Base-by-base conservation (phyloP, 345 rosid genomes). In the Hirschfeldia incana region DNA sequence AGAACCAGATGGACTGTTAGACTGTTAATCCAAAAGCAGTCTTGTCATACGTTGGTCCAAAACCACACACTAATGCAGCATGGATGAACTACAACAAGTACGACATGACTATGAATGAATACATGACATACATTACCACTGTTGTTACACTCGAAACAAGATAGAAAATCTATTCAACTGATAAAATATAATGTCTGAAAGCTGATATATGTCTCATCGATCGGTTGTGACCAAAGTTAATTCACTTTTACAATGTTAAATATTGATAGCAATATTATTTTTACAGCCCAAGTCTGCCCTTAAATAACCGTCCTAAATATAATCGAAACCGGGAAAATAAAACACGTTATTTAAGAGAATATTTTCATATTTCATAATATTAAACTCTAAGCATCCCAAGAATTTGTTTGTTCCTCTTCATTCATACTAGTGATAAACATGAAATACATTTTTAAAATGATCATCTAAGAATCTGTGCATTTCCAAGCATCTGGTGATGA, bases 381-480 rank as follows among this genome's bases (percentile, higher is more conserved):
- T 65, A 42, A 72, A 78, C 9, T 78, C 30, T 36, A 72, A 60
- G 1, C 28, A 33, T 28, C 8, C 74, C 10, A 6, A 65, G 15
- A 55, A 55, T 71, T 28, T 37, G 53, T 28, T 37, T 32, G 4
- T 1, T 65, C 26, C 16, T 29, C 15, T n/a, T 2, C 7, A 33
- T 70, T 49, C 81, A 64, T 70, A 62, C 51, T 28, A 59, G 2
- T 29, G 28, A 10, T 27, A 59, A 57, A 63, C 16, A 33, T 27
- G 28, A 46, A 58, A 68, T 68, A 39, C 67, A 60, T 59, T 49
- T 49, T 13, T 6, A 36, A 58, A 53, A 12, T 6, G 59, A 77
- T 78, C 70, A 88, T 83, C 88, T 84, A 82, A 90, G 88, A 86
- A 86, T 90, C 73, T 83, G 88, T 86, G 87, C 79, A 79, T 85